phyloP scores from a whole-genome alignment of 345 rosid species.

The Rhodamnia rubescens region DNA sequence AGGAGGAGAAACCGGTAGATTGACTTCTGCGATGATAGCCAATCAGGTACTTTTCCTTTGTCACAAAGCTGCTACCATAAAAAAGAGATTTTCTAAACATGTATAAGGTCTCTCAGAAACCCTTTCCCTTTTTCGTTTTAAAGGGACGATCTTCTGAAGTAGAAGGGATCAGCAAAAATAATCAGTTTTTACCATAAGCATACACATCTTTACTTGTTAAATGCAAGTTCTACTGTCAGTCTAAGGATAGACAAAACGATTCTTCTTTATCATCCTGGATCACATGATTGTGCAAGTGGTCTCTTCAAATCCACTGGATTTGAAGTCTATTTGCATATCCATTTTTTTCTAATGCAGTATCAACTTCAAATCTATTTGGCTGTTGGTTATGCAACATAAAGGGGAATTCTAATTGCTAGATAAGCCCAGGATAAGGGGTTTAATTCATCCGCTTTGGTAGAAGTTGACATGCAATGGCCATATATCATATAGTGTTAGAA shows the following conservation, averaged over 20 bases:
- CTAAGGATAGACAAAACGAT: background rate
- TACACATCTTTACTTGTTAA: background rate
- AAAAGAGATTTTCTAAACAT: background rate
- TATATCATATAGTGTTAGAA: background rate
- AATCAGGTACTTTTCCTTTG: constrained; percentile 50
- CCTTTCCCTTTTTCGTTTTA: background rate
- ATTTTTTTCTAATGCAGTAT: background rate
- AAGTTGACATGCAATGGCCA: background rate
- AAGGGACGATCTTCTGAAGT: background rate
- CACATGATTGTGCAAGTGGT: background rate
- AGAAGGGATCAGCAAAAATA: background rate
- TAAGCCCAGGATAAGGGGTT: background rate
- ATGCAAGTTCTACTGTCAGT: background rate
- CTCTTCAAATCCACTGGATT: background rate
- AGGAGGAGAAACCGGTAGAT: constrained; percentile 47
- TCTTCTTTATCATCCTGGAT: background rate
- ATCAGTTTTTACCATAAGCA: background rate
- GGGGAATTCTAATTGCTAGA: background rate
- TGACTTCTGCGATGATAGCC: constrained; percentile 74
- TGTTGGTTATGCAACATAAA: background rate
- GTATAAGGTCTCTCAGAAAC: background rate
- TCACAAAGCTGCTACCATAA: background rate
- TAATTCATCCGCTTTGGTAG: background rate
- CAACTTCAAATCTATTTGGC: background rate
- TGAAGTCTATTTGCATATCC: background rate